Evolutionary conservation across 352 stramenopile genomes (phyloP).

Genomic region (Pythium grandisporangium): DNA sequence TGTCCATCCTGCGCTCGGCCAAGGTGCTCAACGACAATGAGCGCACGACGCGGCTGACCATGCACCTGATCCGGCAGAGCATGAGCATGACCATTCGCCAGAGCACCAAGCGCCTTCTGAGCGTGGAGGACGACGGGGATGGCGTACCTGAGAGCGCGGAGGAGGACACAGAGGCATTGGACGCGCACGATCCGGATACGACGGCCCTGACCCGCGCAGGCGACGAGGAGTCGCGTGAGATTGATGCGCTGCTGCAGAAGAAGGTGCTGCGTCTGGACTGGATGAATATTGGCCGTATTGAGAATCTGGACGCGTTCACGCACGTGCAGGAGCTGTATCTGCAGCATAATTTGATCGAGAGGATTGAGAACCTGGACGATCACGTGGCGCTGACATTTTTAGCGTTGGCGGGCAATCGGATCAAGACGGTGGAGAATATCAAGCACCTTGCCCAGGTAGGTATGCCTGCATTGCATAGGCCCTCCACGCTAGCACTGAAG

Average conservation of each 20-base stretch:
- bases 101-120: neutral
- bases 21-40: conserved; percentile 22
- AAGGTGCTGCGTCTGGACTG: conserved; percentile 62
- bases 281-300: conserved; percentile 58
- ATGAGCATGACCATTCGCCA: conserved; percentile 10
- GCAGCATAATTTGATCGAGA: conserved; percentile 60
- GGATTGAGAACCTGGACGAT: conserved; percentile 56
- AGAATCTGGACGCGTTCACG: conserved; percentile 70
- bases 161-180: conserved; percentile 11
- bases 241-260: conserved; percentile 35
- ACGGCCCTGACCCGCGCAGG: too few relatives aligned
- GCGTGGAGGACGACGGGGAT: conserved; percentile 6
- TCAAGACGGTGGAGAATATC: conserved; percentile 50
- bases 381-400: conserved; percentile 49
- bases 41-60: conserved; percentile 32
- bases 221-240: conserved; percentile 16
- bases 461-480: neutral
- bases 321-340: conserved; percentile 71
- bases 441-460: conserved; percentile 42
- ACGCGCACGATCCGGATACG: too few relatives aligned
- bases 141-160: neutral
- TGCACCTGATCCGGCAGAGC: conserved; percentile 59
- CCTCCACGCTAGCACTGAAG: too few relatives aligned
- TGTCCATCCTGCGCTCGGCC: conserved; percentile 26
- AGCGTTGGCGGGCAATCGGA: conserved; percentile 53